Conservation (phyloP, 331 rosid species). For the Phaseolus coccineus region DNA sequence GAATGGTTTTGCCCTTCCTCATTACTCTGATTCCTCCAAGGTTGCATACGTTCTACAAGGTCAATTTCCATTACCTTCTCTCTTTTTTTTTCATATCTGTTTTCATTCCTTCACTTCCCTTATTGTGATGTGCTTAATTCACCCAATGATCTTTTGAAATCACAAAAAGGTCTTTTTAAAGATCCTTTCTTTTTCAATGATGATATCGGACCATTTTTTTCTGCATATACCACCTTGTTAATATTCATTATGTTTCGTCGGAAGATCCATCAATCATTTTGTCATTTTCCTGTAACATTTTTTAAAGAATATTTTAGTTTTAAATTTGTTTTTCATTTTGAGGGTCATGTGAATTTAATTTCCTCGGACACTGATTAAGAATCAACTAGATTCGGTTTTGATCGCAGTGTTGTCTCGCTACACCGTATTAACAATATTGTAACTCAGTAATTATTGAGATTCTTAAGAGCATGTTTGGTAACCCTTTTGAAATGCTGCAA, state of each 20-base stretch:
- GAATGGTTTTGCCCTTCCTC: conserved; percentile 82
- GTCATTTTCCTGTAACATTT: too few relatives aligned
- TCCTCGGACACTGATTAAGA: background rate
- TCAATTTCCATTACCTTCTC: background rate
- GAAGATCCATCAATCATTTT: too few relatives aligned
- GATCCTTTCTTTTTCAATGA: background rate
- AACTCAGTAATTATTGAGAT: background rate
- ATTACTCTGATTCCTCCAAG: conserved; percentile 74
- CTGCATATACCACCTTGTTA: background rate
- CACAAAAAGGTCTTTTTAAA: background rate
- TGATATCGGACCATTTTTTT: too few relatives aligned
- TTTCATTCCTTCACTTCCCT: background rate
- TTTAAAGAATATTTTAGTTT: too few relatives aligned
- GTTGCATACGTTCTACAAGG: conserved; percentile 89
- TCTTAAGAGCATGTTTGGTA: background rate
- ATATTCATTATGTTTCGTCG: too few relatives aligned
- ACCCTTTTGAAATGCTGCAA: too few relatives aligned
- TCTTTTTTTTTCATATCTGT: background rate
- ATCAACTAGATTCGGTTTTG: background rate
- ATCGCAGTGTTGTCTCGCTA: background rate
- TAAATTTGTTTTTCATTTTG: too few relatives aligned
- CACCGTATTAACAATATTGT: background rate
- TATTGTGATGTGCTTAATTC: background rate
- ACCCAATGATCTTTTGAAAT: background rate
- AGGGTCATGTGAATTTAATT: too few relatives aligned